Conservation (phyloP, 2,329 filamentous ascomycete species). For the Epichloe gansuensis region DNA sequence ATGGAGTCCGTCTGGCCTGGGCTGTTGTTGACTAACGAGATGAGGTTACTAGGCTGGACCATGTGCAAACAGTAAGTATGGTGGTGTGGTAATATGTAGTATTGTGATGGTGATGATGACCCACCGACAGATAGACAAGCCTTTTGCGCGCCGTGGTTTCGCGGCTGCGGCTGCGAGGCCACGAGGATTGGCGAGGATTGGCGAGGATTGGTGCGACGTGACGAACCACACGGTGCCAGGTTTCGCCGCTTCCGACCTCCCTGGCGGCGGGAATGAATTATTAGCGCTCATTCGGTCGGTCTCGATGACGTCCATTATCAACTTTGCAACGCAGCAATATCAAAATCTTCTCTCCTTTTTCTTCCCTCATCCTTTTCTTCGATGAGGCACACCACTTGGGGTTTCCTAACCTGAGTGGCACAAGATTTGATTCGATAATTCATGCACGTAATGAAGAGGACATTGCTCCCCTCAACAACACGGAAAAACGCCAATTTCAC, state of each 20-base stretch:
- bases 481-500: constrained; percentile 5
- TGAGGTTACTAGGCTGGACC: too few species aligned
- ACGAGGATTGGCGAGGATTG: not conserved
- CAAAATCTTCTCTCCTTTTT: too few species aligned
- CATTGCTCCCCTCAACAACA: not conserved
- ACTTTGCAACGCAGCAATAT: too few species aligned
- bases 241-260: constrained; percentile 6
- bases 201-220: not conserved
- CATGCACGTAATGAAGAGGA: constrained; percentile 4
- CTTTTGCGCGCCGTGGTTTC: too few species aligned
- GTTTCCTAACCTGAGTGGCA: not conserved
- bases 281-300: too few species aligned
- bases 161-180: not conserved
- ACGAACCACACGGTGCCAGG: not conserved
- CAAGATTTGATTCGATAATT: not conserved
- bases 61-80: too few species aligned
- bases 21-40: too few species aligned
- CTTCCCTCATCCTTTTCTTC: too few species aligned
- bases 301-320: too few species aligned
- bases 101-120: too few species aligned
- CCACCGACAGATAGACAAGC: too few species aligned
- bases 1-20: not conserved
- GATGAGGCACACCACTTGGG: not conserved
- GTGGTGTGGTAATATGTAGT: too few species aligned
- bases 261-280: not conserved